Conservation (phyloP, 139 green algal genomes). For the Microglena sp. region DNA sequence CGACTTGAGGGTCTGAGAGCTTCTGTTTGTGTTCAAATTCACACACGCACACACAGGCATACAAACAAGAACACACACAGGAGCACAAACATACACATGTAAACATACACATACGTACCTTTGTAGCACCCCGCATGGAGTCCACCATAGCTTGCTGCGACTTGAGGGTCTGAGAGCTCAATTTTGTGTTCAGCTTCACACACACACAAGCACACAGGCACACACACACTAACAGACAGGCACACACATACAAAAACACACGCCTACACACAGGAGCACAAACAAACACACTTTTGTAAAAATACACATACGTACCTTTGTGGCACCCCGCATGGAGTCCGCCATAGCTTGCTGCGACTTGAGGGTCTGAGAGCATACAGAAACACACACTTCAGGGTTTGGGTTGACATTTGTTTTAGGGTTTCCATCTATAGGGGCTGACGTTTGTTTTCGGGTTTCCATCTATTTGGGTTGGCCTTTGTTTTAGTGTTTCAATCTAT, state of each 20-base stretch:
- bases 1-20: slow-evolving; percentile 89
- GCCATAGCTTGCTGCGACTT: slow-evolving; percentile 97
- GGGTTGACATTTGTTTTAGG: too few species aligned
- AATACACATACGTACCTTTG: too few species aligned
- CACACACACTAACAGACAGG: neutral
- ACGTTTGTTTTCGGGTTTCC: too few species aligned
- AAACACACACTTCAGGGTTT: too few species aligned
- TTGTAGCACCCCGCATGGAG: slow-evolving; percentile 92
- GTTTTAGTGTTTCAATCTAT: too few species aligned
- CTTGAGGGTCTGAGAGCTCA: slow-evolving; percentile 84
- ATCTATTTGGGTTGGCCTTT: too few species aligned
- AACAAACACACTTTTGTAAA: neutral
- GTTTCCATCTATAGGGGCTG: too few species aligned
- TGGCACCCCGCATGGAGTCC: slow-evolving; percentile 90
- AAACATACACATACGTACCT: too few species aligned
- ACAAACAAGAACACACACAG: neutral
- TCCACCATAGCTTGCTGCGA: slow-evolving; percentile 95
- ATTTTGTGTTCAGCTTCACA: neutral
- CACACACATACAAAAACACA: neutral
- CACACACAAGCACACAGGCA: neutral
- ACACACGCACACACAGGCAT: neutral
- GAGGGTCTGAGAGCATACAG: slow-evolving; percentile 83
- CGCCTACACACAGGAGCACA: neutral
- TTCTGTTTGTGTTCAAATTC: neutral
- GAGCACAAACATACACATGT: neutral